These are phyloP conservation scores for Debaryomycetaceae sp. DNA, from an alignment of 1,139 yeast genomes.

Conservation along the genomic window DNA sequence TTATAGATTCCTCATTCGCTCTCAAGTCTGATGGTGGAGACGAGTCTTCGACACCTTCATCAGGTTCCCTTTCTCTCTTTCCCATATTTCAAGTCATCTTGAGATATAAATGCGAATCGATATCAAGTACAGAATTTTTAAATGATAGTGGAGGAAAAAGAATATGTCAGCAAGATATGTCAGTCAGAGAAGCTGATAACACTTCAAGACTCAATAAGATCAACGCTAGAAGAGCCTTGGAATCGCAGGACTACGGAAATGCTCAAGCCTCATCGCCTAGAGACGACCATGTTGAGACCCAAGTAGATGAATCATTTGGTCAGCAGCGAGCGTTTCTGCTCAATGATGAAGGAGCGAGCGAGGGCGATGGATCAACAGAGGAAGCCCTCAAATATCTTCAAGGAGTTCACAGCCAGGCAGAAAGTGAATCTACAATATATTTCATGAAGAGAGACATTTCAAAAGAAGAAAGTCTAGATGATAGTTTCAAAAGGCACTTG, in stretches of 20 bases:
- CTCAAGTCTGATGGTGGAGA: no score
- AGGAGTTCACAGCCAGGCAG: constrained; percentile 31
- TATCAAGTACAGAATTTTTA: no score
- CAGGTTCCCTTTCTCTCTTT: constrained; percentile 10
- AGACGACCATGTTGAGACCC: constrained; percentile 2
- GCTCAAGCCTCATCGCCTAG: neutral
- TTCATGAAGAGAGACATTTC: constrained; percentile 8
- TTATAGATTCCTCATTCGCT: constrained; percentile 1
- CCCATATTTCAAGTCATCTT: constrained; percentile 5
- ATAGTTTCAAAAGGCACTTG: neutral
- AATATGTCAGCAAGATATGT: neutral
- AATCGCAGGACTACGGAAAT: constrained; percentile 3
- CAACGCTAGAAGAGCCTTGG: neutral
- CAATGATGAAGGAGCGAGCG: constrained; percentile 9
- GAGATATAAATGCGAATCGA: no score
- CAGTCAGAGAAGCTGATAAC: neutral
- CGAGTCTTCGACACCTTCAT: neutral
- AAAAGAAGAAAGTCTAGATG: neutral
- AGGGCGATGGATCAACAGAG: constrained; percentile 7
- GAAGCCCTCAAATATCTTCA: constrained; percentile 26
- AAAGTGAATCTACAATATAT: constrained; percentile 16
- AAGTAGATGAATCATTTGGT: constrained; percentile 14
- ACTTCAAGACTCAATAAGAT: constrained; percentile 1
- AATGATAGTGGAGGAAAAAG: neutral
- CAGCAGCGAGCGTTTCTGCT: constrained; percentile 23